Percentiles rank a stretch among this genome's conserved stretches.
Conservation (phyloP, 2,329 filamentous ascomycete species). For the Colletotrichum sp. region DNA sequence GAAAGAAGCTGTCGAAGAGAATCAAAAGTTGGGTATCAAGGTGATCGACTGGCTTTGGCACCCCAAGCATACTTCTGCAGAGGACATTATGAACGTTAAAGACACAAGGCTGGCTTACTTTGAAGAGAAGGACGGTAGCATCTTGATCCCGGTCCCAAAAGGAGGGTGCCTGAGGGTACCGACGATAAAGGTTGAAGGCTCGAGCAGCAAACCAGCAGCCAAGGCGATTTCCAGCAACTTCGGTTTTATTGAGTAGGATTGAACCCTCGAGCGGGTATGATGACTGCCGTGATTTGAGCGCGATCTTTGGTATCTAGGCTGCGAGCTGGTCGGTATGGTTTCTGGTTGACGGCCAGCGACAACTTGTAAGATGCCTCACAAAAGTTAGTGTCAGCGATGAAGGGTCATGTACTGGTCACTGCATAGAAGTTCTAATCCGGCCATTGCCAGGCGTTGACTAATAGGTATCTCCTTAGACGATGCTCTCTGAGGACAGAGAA, state of each 20-base stretch:
- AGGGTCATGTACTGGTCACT: not conserved
- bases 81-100: not conserved
- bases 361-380: not conserved
- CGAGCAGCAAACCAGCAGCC: not conserved
- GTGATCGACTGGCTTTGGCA: not conserved
- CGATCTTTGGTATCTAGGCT: not conserved
- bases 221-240: not conserved
- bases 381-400: not conserved
- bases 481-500: not conserved
- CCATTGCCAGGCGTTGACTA: not conserved
- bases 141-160: not conserved
- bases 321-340: not conserved
- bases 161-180: constrained; percentile 3
- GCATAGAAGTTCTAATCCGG: not conserved
- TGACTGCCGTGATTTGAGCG: not conserved
- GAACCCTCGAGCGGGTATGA: not conserved
- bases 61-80: not conserved
- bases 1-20: not conserved
- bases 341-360: not conserved
- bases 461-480: not conserved
- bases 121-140: not conserved
- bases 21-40: not conserved
- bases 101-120: not conserved
- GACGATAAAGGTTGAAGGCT: constrained; percentile 18
- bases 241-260: not conserved